Percentiles rank a stretch among this genome's conserved stretches.
Conservation (phyloP, 1,139 yeast species). For the Sugiyamaella neomexicana region DNA sequence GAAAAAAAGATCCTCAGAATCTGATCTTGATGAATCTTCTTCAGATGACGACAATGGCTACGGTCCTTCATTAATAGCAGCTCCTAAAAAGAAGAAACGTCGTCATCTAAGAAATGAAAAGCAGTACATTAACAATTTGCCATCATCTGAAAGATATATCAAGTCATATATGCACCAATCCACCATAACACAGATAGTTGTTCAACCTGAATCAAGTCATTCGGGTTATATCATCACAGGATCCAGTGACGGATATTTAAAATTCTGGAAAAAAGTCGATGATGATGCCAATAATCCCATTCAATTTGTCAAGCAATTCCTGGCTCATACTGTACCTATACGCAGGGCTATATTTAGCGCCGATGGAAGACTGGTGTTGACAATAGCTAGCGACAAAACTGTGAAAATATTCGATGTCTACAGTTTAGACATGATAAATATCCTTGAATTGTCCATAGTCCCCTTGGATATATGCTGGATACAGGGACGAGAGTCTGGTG, state of each 20-base stretch:
- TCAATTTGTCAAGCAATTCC: conserved; percentile 44
- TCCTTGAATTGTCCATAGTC: conserved; percentile 30
- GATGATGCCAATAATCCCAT: conserved; percentile 31
- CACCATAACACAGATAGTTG: conserved; percentile 26
- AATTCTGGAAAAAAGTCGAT: conserved; percentile 43
- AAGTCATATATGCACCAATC: conserved; percentile 39
- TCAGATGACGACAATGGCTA: conserved; percentile 1
- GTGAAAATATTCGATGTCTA: conserved; percentile 46
- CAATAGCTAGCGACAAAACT: conserved; percentile 39
- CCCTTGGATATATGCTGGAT: conserved; percentile 31
- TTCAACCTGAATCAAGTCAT: conserved; percentile 24
- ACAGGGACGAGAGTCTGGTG: conserved; percentile 21
- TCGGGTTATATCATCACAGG: conserved; percentile 41
- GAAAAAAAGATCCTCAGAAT: neutral
- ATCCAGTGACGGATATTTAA: conserved; percentile 46
- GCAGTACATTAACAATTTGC: conserved; percentile 19
- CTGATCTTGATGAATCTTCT: neutral
- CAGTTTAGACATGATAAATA: conserved; percentile 47
- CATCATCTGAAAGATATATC: conserved; percentile 22
- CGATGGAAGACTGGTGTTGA: conserved; percentile 39
- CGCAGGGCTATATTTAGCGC: conserved; percentile 30
- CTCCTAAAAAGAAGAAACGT: conserved; percentile 19
- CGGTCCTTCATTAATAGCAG: conserved; percentile 5
- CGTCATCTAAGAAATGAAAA: conserved; percentile 19
- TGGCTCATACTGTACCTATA: conserved; percentile 39